These are phyloP conservation scores for Pythium apleroticum DNA, from an alignment of 352 stramenopile genomes.

Conservation along the genomic window DNA sequence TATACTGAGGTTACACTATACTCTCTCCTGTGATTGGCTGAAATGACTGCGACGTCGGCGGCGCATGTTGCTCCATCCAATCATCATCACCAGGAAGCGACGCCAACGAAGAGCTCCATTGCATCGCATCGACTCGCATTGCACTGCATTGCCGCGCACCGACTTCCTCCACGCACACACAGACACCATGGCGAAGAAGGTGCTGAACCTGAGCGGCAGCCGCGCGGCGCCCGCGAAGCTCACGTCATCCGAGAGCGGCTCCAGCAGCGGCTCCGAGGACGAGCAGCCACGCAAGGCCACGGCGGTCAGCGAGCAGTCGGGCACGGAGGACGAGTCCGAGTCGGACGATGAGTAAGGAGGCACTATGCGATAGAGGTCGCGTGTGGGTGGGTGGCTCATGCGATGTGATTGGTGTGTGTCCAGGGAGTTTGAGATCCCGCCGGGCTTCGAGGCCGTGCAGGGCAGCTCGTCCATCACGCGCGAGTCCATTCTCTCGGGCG, in stretches of 20 bases:
- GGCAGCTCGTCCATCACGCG: constrained; percentile 58
- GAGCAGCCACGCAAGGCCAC: constrained; percentile 7
- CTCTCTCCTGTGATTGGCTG: constrained; percentile 4
- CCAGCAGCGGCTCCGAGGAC: constrained; percentile 17
- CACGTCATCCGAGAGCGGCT: constrained; percentile 32
- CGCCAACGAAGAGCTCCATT: constrained; percentile 7
- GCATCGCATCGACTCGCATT: neutral
- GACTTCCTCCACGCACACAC: neutral
- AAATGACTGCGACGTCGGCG: neutral
- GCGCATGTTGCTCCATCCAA: constrained; percentile 30
- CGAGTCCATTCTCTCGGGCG: constrained; percentile 57
- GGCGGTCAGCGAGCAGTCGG: constrained; percentile 12
- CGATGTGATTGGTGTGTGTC: constrained; percentile 4
- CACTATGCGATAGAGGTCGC: neutral
- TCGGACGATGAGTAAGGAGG: constrained; percentile 25
- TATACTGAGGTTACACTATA: constrained; percentile 1
- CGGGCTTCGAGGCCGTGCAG: constrained; percentile 64
- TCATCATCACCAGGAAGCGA: constrained; percentile 26
- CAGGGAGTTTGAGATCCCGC: constrained; percentile 81
- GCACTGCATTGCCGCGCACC: neutral
- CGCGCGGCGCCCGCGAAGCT: constrained; percentile 39
- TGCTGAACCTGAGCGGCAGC: constrained; percentile 56
- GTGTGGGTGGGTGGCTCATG: neutral
- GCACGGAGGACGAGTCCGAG: constrained; percentile 21
- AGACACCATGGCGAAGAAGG: constrained; percentile 53